phyloP scores from a whole-genome alignment of 495 filamentous ascomycete genomes.

The Hyaloscypha variabilis region DNA sequence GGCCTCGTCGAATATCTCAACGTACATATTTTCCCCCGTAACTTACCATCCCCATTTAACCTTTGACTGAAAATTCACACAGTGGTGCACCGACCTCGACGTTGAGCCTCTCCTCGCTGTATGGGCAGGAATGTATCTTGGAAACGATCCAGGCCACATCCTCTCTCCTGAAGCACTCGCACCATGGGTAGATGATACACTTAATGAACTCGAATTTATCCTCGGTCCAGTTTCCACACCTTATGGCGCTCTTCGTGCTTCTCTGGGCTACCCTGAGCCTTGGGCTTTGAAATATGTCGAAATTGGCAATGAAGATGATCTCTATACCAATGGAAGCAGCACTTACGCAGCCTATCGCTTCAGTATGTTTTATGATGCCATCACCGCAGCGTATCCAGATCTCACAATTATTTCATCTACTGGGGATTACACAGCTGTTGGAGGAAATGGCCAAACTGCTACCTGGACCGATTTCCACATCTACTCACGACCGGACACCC shows the following conservation, averaged over 20 bases:
- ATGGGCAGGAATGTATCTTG: conserved; percentile 50
- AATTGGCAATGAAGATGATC: conserved; percentile 58
- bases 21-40: not conserved
- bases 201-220: conserved; percentile 37
- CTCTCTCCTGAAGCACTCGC: conserved; percentile 22
- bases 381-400: conserved; percentile 48
- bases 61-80: conserved; percentile 45
- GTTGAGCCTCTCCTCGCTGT: conserved; percentile 54
- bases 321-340: conserved; percentile 35
- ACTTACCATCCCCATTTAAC: not conserved
- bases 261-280: conserved; percentile 23
- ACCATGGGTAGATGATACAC: conserved; percentile 36
- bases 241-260: conserved; percentile 25
- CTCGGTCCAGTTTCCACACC: conserved; percentile 16
- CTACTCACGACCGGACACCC: conserved; percentile 52
- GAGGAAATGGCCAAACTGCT: conserved; percentile 17
- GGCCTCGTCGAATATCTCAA: conserved; percentile 36
- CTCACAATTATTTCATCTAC: conserved; percentile 51
- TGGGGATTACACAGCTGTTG: conserved; percentile 15
- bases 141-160: conserved; percentile 30
- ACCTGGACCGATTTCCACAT: conserved; percentile 43
- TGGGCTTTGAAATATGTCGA: conserved; percentile 27
- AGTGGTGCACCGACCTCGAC: conserved; percentile 58
- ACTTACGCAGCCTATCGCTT: conserved; percentile 49
- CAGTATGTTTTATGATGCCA: conserved; percentile 50